Percentiles rank a stretch among this genome's conserved stretches.
Evolutionary conservation across 257 asterid genomes (phyloP).

Genomic region (Ehretia macrophylla): DNA sequence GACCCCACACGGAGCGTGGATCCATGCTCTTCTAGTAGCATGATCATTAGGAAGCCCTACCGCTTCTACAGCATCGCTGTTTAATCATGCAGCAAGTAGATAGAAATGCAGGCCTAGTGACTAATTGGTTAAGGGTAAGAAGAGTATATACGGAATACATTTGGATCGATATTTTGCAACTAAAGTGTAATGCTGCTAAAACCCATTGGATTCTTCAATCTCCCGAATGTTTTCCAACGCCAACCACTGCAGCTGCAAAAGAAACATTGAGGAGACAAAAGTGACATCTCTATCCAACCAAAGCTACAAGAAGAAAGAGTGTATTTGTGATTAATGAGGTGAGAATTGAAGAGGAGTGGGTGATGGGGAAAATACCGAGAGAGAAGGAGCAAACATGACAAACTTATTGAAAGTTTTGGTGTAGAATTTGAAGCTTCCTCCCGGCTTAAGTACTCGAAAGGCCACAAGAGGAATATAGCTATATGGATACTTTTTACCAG

Average conservation of each 20-base stretch:
- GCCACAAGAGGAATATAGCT: neutral
- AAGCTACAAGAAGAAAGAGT: neutral
- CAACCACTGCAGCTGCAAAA: neutral
- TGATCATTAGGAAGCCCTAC: too few species aligned
- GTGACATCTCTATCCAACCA: neutral
- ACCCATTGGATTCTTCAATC: neutral
- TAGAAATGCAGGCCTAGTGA: too few species aligned
- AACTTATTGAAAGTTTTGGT: neutral
- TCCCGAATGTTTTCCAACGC: conserved; percentile 3
- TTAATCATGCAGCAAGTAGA: too few species aligned
- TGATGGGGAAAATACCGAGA: neutral
- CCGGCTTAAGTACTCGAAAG: conserved; percentile 1
- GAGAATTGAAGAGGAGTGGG: neutral
- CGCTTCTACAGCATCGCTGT: too few species aligned
- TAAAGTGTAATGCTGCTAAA: neutral
- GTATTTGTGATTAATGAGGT: neutral
- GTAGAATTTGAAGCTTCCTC: conserved; percentile 8
- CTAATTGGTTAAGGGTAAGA: too few species aligned
- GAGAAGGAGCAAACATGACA: neutral
- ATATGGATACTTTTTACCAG: neutral
- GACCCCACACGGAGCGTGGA: too few species aligned
- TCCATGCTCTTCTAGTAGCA: too few species aligned
- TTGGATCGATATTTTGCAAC: too few species aligned
- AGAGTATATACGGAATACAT: too few species aligned
- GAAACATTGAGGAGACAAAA: neutral